Conservation (phyloP, 2,329 filamentous ascomycete species). For the Purpureocillium takamizusanense region DNA sequence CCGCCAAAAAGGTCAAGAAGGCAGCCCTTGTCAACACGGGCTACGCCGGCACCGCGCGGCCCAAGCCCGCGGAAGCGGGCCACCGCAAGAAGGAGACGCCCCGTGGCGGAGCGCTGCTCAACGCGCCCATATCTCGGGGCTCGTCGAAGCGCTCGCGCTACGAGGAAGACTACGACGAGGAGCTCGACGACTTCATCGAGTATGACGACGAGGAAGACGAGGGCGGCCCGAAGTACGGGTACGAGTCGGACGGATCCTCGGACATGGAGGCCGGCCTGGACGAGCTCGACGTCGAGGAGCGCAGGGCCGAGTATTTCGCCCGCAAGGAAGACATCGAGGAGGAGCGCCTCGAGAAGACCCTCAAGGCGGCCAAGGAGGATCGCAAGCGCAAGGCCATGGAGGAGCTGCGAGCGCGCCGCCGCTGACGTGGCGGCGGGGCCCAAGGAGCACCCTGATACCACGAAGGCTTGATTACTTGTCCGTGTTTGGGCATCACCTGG, state of each 20-base stretch:
- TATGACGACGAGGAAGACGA: slow-evolving; percentile 48
- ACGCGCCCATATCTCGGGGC: slow-evolving; percentile 17
- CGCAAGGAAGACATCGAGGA: slow-evolving; percentile 60
- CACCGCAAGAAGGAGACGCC: slow-evolving; percentile 24
- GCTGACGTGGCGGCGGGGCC: slow-evolving; percentile 8
- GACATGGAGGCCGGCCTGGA: slow-evolving; percentile 73
- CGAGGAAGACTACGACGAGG: slow-evolving; percentile 54
- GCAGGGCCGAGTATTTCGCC: slow-evolving; percentile 50
- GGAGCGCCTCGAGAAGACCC: slow-evolving; percentile 49
- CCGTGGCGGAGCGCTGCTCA: slow-evolving; percentile 32
- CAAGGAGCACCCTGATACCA: neutral
- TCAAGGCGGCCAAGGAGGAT: slow-evolving; percentile 55
- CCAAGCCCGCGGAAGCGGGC: slow-evolving; percentile 30
- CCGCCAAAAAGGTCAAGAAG: slow-evolving; percentile 54
- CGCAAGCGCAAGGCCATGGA: slow-evolving; percentile 34
- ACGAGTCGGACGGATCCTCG: slow-evolving; percentile 58
- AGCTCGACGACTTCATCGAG: slow-evolving; percentile 53
- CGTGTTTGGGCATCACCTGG: neutral
- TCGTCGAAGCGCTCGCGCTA: slow-evolving; percentile 28
- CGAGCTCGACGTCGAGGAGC: slow-evolving; percentile 66
- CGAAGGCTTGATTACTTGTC: neutral
- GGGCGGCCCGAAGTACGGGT: slow-evolving; percentile 36
- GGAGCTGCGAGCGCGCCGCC: slow-evolving; percentile 20
- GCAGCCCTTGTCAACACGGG: slow-evolving; percentile 53
- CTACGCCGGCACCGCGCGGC: slow-evolving; percentile 56